These are phyloP conservation scores for Termitomyces sp. DNA, from an alignment of 768 basidiomycete genomes.

Conservation along the genomic window DNA sequence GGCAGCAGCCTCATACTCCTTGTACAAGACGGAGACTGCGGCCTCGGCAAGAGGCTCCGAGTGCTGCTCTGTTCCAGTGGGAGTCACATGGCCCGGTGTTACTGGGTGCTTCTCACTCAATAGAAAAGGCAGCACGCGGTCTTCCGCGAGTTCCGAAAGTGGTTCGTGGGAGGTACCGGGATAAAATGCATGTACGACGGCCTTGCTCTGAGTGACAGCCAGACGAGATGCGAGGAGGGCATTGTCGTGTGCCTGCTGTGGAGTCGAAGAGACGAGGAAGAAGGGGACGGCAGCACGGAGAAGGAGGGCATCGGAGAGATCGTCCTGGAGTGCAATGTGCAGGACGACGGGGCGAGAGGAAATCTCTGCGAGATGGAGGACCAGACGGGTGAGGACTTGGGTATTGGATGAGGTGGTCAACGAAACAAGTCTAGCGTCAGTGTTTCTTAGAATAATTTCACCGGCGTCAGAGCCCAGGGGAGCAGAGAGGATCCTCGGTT, in stretches of 20 bases:
- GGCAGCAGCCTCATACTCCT: constrained; percentile 64
- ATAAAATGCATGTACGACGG: constrained; percentile 86
- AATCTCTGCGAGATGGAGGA: constrained; percentile 66
- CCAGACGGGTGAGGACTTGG: constrained; percentile 51
- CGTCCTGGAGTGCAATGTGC: constrained; percentile 59
- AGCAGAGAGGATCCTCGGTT: constrained; percentile 41
- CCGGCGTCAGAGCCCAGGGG: constrained; percentile 67
- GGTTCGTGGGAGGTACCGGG: constrained; percentile 30
- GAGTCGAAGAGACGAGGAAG: constrained; percentile 71
- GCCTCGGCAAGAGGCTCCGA: constrained; percentile 19
- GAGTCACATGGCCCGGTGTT: constrained; percentile 26
- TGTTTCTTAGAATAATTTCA: constrained; percentile 47
- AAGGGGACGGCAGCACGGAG: constrained; percentile 78
- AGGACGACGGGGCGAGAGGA: constrained; percentile 62
- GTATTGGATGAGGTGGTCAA: constrained; percentile 51
- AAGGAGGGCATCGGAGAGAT: constrained; percentile 70
- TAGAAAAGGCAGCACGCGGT: constrained; percentile 57
- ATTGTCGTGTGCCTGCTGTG: constrained; percentile 86
- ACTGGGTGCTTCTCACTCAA: constrained; percentile 36
- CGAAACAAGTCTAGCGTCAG: constrained; percentile 44
- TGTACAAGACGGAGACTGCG: constrained; percentile 31
- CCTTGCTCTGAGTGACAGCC: constrained; percentile 62
- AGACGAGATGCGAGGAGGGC: constrained; percentile 81
- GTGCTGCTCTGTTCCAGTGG: constrained; percentile 4
- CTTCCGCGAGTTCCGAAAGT: constrained; percentile 51